phyloP scores from a whole-genome alignment of 2,329 filamentous ascomycete genomes.

The Coniochaeta sp. region DNA sequence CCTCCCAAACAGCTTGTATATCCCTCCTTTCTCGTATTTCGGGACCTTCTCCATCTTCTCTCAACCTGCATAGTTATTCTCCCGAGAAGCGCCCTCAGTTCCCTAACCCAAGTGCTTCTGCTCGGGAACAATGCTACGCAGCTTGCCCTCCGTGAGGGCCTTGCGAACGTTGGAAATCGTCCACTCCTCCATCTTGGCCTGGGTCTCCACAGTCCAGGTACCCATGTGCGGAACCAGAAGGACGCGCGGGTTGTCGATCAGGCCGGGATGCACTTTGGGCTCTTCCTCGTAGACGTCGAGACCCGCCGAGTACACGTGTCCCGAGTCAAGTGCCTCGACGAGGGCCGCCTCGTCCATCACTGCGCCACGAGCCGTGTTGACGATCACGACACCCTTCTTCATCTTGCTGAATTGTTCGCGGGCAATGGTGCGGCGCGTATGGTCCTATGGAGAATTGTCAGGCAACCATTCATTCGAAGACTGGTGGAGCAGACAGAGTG shows the following conservation, averaged over 20 bases:
- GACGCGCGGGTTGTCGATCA: slow-evolving; percentile 63
- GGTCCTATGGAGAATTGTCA: slow-evolving; percentile 26
- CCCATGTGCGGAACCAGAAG: slow-evolving; percentile 81
- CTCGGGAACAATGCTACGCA: slow-evolving; percentile 67
- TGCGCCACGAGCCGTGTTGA: slow-evolving; percentile 78
- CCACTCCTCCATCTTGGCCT: slow-evolving; percentile 67
- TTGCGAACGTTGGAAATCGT: slow-evolving; percentile 60
- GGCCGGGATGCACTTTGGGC: slow-evolving; percentile 64
- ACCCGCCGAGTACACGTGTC: slow-evolving; percentile 63
- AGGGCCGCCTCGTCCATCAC: slow-evolving; percentile 77
- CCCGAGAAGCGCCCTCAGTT: background rate
- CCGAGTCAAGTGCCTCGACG: slow-evolving; percentile 62
- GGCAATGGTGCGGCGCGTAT: slow-evolving; percentile 71
- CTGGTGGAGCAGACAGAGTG: background rate
- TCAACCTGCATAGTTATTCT: background rate
- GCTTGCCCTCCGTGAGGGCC: slow-evolving; percentile 52
- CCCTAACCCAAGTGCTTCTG: slow-evolving; percentile 34
- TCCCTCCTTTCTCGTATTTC: background rate
- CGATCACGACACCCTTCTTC: slow-evolving; percentile 69
- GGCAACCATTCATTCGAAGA: background rate
- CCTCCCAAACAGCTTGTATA: background rate
- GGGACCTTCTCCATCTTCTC: background rate
- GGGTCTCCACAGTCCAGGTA: slow-evolving; percentile 65
- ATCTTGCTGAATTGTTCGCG: slow-evolving; percentile 63
- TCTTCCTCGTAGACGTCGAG: slow-evolving; percentile 82